Evolutionary conservation across 1,284 basidiomycete genomes (phyloP).

Genomic region (Boletus semigastroideus): DNA sequence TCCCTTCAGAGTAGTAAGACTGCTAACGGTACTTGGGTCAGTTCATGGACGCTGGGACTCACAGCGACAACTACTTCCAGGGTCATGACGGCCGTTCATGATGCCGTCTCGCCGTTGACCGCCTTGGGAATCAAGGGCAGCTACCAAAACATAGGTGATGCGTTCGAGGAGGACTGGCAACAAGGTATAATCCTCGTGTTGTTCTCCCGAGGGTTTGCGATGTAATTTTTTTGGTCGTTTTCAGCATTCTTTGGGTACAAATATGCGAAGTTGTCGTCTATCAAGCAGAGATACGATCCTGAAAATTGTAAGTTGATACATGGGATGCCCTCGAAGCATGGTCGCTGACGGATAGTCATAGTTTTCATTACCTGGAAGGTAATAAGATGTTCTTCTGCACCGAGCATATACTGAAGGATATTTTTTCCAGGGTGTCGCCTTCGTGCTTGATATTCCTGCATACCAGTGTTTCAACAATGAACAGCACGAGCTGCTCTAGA

Average conservation of each 20-base stretch:
- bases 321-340: background rate
- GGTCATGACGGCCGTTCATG: conserved; percentile 7
- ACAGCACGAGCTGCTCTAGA: too few relatives aligned
- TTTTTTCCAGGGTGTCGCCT: too few relatives aligned
- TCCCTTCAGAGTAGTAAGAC: too few relatives aligned
- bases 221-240: background rate
- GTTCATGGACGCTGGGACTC: conserved; percentile 15
- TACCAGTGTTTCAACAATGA: too few relatives aligned
- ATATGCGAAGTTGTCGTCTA: conserved; percentile 19
- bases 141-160: conserved; percentile 27
- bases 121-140: conserved; percentile 20
- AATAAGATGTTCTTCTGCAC: too few relatives aligned
- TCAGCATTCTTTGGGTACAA: conserved; percentile 30
- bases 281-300: conserved; percentile 29
- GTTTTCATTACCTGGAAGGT: conserved; percentile 10
- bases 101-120: conserved; percentile 12
- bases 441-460: too few relatives aligned
- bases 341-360: background rate
- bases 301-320: conserved; percentile 27
- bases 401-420: too few relatives aligned
- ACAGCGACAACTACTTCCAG: background rate
- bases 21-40: background rate
- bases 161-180: conserved; percentile 23
- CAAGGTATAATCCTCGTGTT: conserved; percentile 7
- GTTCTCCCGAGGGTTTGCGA: too few relatives aligned